Conservation (phyloP, 2,329 filamentous ascomycete genomes). For the Diaporthe aspalathi region DNA sequence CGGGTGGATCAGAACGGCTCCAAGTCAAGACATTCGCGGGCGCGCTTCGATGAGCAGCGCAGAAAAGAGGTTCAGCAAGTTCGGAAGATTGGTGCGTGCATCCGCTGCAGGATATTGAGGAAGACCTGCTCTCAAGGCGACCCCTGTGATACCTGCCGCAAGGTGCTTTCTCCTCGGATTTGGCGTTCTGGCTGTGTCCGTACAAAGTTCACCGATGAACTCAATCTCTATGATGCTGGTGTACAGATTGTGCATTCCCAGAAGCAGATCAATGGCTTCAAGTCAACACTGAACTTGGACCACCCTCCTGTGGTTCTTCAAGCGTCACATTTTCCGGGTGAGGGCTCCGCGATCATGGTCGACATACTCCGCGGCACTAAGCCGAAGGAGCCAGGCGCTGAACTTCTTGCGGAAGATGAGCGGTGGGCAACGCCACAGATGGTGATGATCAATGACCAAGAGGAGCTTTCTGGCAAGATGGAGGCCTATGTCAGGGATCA, state of each 20-base stretch:
- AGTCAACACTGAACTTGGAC: slow-evolving; percentile 60
- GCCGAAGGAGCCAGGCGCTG: slow-evolving; percentile 47
- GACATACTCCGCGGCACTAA: slow-evolving; percentile 55
- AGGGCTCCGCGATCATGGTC: slow-evolving; percentile 56
- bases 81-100: slow-evolving; percentile 73
- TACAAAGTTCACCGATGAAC: slow-evolving; percentile 69
- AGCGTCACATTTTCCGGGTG: slow-evolving; percentile 69
- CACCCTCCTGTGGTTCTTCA: slow-evolving; percentile 64
- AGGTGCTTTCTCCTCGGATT: slow-evolving; percentile 72
- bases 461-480: slow-evolving; percentile 69
- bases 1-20: slow-evolving; percentile 64
- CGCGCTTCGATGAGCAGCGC: slow-evolving; percentile 67
- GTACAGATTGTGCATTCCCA: slow-evolving; percentile 73
- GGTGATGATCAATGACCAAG: slow-evolving; percentile 71
- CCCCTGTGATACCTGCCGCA: slow-evolving; percentile 72
- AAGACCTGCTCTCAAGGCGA: slow-evolving; percentile 75
- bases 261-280: slow-evolving; percentile 67
- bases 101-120: slow-evolving; percentile 72
- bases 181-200: slow-evolving; percentile 74
- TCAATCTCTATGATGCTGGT: slow-evolving; percentile 72
- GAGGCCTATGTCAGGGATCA: slow-evolving; percentile 71
- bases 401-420: slow-evolving; percentile 50
- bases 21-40: slow-evolving; percentile 64
- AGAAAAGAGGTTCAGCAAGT: slow-evolving; percentile 74
- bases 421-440: slow-evolving; percentile 51